Conservation (phyloP, 225 moss, liverwort and hornwort genomes). For the Neckera pumila region DNA sequence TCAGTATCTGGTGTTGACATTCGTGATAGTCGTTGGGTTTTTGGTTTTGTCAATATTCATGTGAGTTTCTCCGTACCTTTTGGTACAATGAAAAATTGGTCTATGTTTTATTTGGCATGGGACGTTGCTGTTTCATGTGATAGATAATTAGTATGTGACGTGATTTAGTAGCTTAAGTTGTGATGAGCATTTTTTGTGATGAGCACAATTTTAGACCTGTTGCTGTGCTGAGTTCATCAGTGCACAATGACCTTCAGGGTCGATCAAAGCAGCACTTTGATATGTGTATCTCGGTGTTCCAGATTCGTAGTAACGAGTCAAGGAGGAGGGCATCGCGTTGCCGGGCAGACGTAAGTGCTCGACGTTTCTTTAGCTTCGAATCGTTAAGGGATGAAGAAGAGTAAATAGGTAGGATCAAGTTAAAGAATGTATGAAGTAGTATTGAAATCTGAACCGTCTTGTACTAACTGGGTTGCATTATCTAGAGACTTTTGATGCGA, state of each 20-base stretch:
- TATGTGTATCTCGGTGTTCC: not conserved
- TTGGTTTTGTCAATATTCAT: constrained; percentile 27
- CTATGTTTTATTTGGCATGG: not conserved
- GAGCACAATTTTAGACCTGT: not conserved
- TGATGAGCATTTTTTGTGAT: not conserved
- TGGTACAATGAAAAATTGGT: not conserved
- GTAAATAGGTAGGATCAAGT: not conserved
- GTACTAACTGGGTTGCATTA: not conserved
- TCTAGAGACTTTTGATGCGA: not conserved
- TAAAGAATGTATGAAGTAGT: not conserved
- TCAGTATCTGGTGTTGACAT: constrained; percentile 33
- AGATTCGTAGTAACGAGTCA: constrained; percentile 30
- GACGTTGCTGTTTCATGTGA: not conserved
- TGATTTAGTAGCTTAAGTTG: not conserved
- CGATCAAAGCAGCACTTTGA: not conserved
- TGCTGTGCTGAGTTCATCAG: not conserved
- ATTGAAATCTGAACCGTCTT: not conserved
- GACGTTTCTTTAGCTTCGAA: not conserved
- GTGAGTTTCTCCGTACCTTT: constrained; percentile 5
- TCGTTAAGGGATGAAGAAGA: not conserved
- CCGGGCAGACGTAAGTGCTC: constrained; percentile 16
- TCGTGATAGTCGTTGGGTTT: constrained; percentile 10
- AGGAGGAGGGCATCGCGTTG: constrained; percentile 25
- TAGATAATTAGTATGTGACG: not conserved
- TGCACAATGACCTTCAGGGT: not conserved